Evolutionary conservation across 2,329 filamentous ascomycete species (phyloP).

Genomic region (Talaromyces pinophilus): DNA sequence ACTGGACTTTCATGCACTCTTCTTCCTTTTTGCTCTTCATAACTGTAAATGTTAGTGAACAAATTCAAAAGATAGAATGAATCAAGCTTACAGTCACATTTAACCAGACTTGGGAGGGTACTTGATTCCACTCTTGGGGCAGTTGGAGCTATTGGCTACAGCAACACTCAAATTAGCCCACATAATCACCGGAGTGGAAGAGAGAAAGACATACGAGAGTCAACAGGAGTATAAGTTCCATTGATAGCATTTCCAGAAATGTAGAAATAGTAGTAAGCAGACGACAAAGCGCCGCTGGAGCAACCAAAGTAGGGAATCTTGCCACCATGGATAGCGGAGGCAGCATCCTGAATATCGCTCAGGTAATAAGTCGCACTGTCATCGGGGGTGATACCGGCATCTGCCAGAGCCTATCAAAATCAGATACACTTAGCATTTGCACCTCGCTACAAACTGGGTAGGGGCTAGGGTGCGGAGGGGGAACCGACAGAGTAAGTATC

Average conservation of each 20-base stretch:
- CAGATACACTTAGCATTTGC: neutral
- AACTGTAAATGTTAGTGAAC: neutral
- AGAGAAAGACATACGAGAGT: constrained; percentile 44
- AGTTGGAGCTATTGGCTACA: constrained; percentile 58
- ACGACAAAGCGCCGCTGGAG: constrained; percentile 50
- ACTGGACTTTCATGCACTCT: neutral
- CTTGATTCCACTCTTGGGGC: constrained; percentile 63
- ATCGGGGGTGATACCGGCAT: constrained; percentile 57
- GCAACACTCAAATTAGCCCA: constrained; percentile 27
- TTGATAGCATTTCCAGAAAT: constrained; percentile 60
- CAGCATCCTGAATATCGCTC: constrained; percentile 53
- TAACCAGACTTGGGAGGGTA: constrained; percentile 54
- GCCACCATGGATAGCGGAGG: constrained; percentile 51
- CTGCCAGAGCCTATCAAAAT: constrained; percentile 50
- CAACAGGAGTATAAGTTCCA: constrained; percentile 61
- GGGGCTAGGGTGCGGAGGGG: neutral
- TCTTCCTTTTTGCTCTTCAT: neutral
- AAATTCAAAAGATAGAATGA: neutral
- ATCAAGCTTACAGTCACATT: neutral
- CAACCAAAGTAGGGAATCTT: constrained; percentile 56
- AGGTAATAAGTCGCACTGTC: constrained; percentile 53
- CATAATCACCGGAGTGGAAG: neutral
- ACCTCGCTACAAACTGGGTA: no score
- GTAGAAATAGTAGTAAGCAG: constrained; percentile 58
- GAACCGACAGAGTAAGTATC: constrained; percentile 53